A percentile compares a stretch with the other conserved stretches of the same genome.
These are phyloP conservation scores for Asparagopsis taxiformis DNA, from an alignment of 31 red algal species.

Conservation along the genomic window DNA sequence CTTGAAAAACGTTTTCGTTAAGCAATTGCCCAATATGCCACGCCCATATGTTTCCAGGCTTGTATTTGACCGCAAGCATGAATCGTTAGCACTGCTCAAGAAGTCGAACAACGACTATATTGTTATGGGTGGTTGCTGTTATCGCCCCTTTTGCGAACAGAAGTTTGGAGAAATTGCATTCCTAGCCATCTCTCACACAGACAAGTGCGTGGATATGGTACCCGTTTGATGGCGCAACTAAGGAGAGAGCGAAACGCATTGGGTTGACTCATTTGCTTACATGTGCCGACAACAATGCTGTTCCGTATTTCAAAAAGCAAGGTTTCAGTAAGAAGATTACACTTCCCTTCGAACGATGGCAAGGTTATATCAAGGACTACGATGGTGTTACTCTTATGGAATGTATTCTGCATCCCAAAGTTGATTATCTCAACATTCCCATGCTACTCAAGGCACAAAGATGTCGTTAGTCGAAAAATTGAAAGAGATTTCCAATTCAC, in stretches of 20 bases:
- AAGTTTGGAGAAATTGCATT: slow-evolving; percentile 97
- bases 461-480: slow-evolving; percentile 89
- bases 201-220: slow-evolving; percentile 97
- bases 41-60: slow-evolving; percentile 94
- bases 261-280: slow-evolving; percentile 90
- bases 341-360: slow-evolving; percentile 83
- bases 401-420: slow-evolving; percentile 83
- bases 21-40: slow-evolving; percentile 99
- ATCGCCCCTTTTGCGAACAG: slow-evolving; percentile 89
- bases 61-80: slow-evolving; percentile 99
- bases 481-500: slow-evolving; percentile 88
- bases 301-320: slow-evolving; percentile 99
- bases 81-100: slow-evolving; percentile 85
- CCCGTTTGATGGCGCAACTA: slow-evolving; percentile 96
- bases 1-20: slow-evolving; percentile 98
- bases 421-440: slow-evolving; percentile 97
- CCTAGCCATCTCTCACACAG: slow-evolving; percentile 95
- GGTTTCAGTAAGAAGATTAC: slow-evolving; percentile 97
- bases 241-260: slow-evolving; percentile 86
- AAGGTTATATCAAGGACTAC: slow-evolving; percentile 99
- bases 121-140: slow-evolving; percentile 99
- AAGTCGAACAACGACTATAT: slow-evolving; percentile 60
- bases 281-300: slow-evolving; percentile 98
- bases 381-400: slow-evolving; percentile 98
- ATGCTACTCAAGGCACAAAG: slow-evolving; percentile 93